A percentile compares a stretch with the other conserved stretches of the same genome.
Conservation (phyloP, 2,329 filamentous ascomycete genomes). For the Neobulgaria alba region DNA sequence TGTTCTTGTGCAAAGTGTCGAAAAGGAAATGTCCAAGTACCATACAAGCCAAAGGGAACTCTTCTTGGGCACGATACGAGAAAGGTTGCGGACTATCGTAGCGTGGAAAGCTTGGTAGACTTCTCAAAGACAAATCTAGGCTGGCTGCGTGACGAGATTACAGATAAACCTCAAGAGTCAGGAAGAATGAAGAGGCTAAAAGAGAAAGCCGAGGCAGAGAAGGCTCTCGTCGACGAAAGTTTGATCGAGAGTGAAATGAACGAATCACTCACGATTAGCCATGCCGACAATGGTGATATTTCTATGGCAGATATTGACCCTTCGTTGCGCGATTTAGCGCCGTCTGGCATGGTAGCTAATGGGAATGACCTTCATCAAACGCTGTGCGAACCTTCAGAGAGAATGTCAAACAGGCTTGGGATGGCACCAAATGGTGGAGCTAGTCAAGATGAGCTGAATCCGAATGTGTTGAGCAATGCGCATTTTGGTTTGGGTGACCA, state of each 20-base stretch:
- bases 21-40: slow-evolving; percentile 53
- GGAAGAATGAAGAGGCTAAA: slow-evolving; percentile 27
- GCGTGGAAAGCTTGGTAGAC: slow-evolving; percentile 82
- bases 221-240: slow-evolving; percentile 21
- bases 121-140: slow-evolving; percentile 81
- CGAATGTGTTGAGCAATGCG: background rate
- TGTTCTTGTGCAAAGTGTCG: slow-evolving; percentile 82
- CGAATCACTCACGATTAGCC: slow-evolving; percentile 8
- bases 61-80: slow-evolving; percentile 86
- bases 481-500: slow-evolving; percentile 19
- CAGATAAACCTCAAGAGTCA: slow-evolving; percentile 38
- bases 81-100: slow-evolving; percentile 81
- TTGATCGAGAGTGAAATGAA: slow-evolving; percentile 13
- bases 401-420: background rate
- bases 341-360: background rate
- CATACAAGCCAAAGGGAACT: slow-evolving; percentile 82
- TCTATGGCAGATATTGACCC: slow-evolving; percentile 3
- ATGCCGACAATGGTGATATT: background rate
- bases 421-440: background rate
- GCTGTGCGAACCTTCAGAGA: background rate
- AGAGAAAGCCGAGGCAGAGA: slow-evolving; percentile 27
- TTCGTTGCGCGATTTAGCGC: slow-evolving; percentile 2
- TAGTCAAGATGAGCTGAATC: slow-evolving; percentile 6
- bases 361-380: background rate
- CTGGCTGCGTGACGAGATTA: slow-evolving; percentile 61